Percentiles rank a stretch among this genome's conserved stretches.
Evolutionary conservation across 164 flowering plant species (phyloP).

Genomic region (Umbilicus rupestris): DNA sequence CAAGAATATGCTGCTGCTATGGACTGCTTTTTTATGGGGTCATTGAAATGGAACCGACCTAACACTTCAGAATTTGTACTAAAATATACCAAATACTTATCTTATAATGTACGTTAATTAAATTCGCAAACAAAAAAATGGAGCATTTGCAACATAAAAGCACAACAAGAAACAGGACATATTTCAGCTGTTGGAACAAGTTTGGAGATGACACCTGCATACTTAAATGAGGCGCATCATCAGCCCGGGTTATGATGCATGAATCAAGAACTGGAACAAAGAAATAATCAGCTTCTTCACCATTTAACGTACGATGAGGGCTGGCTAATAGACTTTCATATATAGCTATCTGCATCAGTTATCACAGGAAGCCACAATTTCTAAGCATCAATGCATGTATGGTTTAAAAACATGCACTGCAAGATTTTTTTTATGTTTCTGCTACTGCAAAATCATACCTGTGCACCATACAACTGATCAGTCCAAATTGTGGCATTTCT

Average conservation of each 20-base stretch:
- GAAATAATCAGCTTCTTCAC: slow-evolving; percentile 92
- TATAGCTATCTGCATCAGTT: slow-evolving; percentile 59
- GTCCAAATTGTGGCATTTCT: slow-evolving; percentile 81
- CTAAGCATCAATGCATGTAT: slow-evolving; percentile 7
- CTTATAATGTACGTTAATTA: background rate
- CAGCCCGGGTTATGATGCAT: slow-evolving; percentile 88
- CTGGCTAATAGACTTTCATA: slow-evolving; percentile 86
- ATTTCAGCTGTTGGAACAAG: background rate
- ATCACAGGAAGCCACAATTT: slow-evolving; percentile 9
- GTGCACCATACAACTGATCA: slow-evolving; percentile 82
- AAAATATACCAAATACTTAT: background rate
- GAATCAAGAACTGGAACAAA: slow-evolving; percentile 97
- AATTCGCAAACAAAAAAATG: background rate
- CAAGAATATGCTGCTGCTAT: no score
- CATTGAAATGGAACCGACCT: no score
- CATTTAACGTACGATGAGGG: slow-evolving; percentile 71
- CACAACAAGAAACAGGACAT: background rate
- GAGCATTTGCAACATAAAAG: background rate
- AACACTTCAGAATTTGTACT: background rate
- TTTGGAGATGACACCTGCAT: slow-evolving; percentile 42
- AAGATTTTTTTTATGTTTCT: slow-evolving; percentile 7
- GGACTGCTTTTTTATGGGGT: no score
- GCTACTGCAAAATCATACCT: slow-evolving; percentile 34
- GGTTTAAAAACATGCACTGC: background rate
- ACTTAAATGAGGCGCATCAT: slow-evolving; percentile 88